Conservation (phyloP, 1,284 basidiomycete genomes). For the Boletellus sp. region DNA sequence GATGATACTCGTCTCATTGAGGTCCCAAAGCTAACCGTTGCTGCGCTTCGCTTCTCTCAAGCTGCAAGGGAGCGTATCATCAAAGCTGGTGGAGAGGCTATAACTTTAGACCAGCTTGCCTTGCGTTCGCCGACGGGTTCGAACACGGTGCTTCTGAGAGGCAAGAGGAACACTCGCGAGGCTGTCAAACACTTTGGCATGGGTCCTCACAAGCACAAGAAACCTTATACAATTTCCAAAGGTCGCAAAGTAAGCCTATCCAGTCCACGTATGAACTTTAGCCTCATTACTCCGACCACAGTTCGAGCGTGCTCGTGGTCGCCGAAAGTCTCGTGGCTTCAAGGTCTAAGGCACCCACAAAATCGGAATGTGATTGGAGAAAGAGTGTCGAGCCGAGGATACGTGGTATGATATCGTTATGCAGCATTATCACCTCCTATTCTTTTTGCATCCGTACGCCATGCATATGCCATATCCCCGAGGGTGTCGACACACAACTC, state of each 20-base stretch:
- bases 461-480: slow-evolving; percentile 24
- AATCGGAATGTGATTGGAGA: slow-evolving; percentile 20
- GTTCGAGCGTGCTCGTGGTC: slow-evolving; percentile 90
- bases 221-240: slow-evolving; percentile 91
- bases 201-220: slow-evolving; percentile 91
- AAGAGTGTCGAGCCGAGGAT: slow-evolving; percentile 18
- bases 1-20: slow-evolving; percentile 90
- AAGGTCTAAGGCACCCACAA: slow-evolving; percentile 61
- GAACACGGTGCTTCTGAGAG: slow-evolving; percentile 92
- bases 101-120: slow-evolving; percentile 97
- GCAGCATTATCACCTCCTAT: slow-evolving; percentile 18
- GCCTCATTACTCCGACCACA: slow-evolving; percentile 27
- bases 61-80: slow-evolving; percentile 92
- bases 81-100: slow-evolving; percentile 90
- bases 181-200: slow-evolving; percentile 97
- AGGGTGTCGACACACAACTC: slow-evolving; percentile 1
- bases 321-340: slow-evolving; percentile 90
- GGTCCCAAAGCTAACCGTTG: slow-evolving; percentile 90
- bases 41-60: slow-evolving; percentile 93
- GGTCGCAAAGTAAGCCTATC: slow-evolving; percentile 75
- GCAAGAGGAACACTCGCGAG: slow-evolving; percentile 91
- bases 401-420: slow-evolving; percentile 28
- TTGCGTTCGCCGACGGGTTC: slow-evolving; percentile 90
- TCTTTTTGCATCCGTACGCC: slow-evolving; percentile 20
- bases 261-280: not conserved